Evolutionary conservation across 257 asterid species (phyloP), one percentile per base, ranked within the genome.

Genomic region (Forsythia suspensa): DNA sequence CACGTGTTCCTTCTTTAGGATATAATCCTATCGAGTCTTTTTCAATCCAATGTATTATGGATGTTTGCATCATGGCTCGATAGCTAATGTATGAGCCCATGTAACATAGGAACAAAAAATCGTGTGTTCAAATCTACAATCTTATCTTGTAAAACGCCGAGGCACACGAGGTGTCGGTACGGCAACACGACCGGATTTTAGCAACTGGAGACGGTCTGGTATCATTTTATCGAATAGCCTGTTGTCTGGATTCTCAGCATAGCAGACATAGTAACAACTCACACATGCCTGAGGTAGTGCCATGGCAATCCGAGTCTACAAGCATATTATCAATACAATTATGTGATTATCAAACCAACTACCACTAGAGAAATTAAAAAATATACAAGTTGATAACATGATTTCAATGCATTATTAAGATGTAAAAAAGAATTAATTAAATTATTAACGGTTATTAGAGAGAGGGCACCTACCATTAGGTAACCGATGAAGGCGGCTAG

Each of bases 281-380:
- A 96, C 97, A 81, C 99, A 92, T 8, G 98, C 97, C 6, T 96
- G 99, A 51, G 98, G 99, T 84, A 96, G 44, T 55, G 97, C 98
- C 99, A 96, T 96, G 6, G 98, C 98, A 77, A 96, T 96, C 90
- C 98, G 89, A 46, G 98, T 96, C 98, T 96, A 94, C 73, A 39
- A 75, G 16, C 81, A 76, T 8, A 71, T 70, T 29, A 63, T 4
- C 75, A 80, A 70, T 79, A 15, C 8, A 8, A 85, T 36, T 21
- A 72, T 74, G 73, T 79, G 34, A 81, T 29, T 29, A 41, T 36
- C 15, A 40, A 77, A 38, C 57, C 78, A 74, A 8, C 24, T 38
- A 76, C 41, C 16, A 48, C 29, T 5, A 55, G 8, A 9, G 51
- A 57, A n/a, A 8, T 29, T 24, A 20, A 76, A 81, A 70, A 39